Evolutionary conservation across 2,329 filamentous ascomycete species (phyloP).

Genomic region (Phialophora chinensis): DNA sequence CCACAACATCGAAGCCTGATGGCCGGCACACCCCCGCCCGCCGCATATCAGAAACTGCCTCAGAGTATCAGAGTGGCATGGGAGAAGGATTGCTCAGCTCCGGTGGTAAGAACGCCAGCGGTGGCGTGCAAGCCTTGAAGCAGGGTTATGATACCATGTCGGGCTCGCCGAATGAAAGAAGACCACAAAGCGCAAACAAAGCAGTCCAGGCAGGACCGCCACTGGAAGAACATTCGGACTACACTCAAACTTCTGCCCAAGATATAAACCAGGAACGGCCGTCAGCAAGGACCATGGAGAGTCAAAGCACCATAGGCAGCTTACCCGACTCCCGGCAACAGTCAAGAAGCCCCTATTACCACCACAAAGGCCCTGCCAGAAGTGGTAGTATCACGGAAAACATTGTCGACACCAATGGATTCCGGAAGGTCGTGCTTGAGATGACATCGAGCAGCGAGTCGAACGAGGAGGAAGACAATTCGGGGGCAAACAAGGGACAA

Average conservation of each 20-base stretch:
- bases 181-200: slow-evolving; percentile 37
- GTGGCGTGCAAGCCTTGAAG: slow-evolving; percentile 68
- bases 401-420: slow-evolving; percentile 73
- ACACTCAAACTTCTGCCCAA: not conserved
- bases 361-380: slow-evolving; percentile 60
- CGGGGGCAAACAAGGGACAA: slow-evolving; percentile 30
- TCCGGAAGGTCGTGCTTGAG: slow-evolving; percentile 77
- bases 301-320: slow-evolving; percentile 37
- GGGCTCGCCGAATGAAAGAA: slow-evolving; percentile 32
- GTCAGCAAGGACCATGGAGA: slow-evolving; percentile 27
- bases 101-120: slow-evolving; percentile 65
- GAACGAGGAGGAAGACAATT: slow-evolving; percentile 43
- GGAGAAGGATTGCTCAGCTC: slow-evolving; percentile 61
- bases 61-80: slow-evolving; percentile 58
- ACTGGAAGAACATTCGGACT: not conserved
- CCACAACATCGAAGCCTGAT: slow-evolving; percentile 44
- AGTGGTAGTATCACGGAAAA: slow-evolving; percentile 82
- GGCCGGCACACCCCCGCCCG: slow-evolving; percentile 47
- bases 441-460: slow-evolving; percentile 65
- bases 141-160: slow-evolving; percentile 59
- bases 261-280: slow-evolving; percentile 22
- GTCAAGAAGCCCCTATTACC: slow-evolving; percentile 45
- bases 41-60: slow-evolving; percentile 41
- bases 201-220: slow-evolving; percentile 38
- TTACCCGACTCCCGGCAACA: slow-evolving; percentile 40